Evolutionary conservation across 371 early-diverging fungal genomes (phyloP), one percentile per base, ranked within the genome.

Genomic region (Haplosporangium sp.): DNA sequence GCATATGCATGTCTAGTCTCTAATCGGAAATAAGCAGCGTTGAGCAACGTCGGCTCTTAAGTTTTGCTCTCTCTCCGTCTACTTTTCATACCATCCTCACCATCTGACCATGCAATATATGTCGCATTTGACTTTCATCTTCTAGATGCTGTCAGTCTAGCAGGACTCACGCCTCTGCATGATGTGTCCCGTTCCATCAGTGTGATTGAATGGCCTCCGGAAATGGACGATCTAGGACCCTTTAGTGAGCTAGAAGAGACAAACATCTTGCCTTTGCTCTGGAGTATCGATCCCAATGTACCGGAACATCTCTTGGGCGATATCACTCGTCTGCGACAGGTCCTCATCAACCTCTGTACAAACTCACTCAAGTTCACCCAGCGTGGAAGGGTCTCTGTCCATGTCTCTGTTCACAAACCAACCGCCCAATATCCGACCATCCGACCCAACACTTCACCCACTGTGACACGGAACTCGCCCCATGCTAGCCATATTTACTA

Each of bases 231-330:
- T 54, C 61, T 81, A 43, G 64, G 85, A 37, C 83, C 87, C 1
- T 64, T 87, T 18, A 62, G 51, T 29, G 73, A 81, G 61, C 21
- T 84, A 77, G 54, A 85, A 82, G 72, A 86, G 61, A 67, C 77
- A 7, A 76, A 84, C 20, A 74, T 85, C 37, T 62, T 88, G 59
- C 87, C 86, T 1, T 65, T 88, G 37, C 81, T 88, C 42, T 88
- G 89, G 89, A 83, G 83, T 43, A 86, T 88, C 42, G 89, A 88
- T 53, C 47, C 71, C 13, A 83, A 88, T 56, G 87, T 88, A 9
- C 87, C 86, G 36, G 87, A 88, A 59, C 81, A 85, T 61, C 74
- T 88, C 9, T 68, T 88, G 48, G 89, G 89, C 18, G 89, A 88
- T 48, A 86, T 86, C 0, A 88, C 87, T 80, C 83, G 89, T 6